Percentiles rank a stretch among this genome's conserved stretches.
Evolutionary conservation across 2,329 filamentous ascomycete species (phyloP).

Genomic region (Aspergillus pseudoterreus): DNA sequence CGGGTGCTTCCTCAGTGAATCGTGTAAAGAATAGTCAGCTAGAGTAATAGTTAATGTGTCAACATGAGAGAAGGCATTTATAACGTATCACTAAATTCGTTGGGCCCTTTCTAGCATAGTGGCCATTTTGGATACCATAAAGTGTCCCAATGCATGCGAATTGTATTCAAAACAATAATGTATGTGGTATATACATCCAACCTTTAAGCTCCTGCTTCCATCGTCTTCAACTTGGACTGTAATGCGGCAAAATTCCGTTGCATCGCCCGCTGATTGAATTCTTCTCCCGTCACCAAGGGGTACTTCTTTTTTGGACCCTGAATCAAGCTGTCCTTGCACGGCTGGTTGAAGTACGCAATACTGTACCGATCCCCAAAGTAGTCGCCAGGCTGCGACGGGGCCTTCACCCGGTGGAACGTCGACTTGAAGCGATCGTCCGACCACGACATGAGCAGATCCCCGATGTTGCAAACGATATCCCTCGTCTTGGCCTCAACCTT

Average conservation of each 20-base stretch:
- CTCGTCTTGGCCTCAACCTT: slow-evolving; percentile 54
- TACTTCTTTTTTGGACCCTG: slow-evolving; percentile 63
- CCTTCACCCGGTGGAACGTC: slow-evolving; percentile 63
- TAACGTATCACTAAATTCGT: too few species aligned
- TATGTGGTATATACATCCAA: background rate
- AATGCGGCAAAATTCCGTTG: slow-evolving; percentile 53
- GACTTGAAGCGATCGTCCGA: slow-evolving; percentile 65
- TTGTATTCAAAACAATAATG: background rate
- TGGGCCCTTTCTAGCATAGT: too few species aligned
- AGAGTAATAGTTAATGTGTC: background rate
- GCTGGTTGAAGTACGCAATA: slow-evolving; percentile 66
- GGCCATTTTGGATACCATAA: too few species aligned
- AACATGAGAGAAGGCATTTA: too few species aligned
- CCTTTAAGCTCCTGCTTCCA: slow-evolving; percentile 8
- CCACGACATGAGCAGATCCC: slow-evolving; percentile 65
- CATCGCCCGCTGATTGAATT: slow-evolving; percentile 59
- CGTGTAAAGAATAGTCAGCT: background rate
- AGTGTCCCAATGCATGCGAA: background rate
- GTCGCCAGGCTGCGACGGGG: slow-evolving; percentile 51
- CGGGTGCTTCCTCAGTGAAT: background rate
- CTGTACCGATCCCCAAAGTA: slow-evolving; percentile 61
- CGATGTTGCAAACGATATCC: slow-evolving; percentile 63
- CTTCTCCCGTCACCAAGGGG: slow-evolving; percentile 55
- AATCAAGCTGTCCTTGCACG: slow-evolving; percentile 55
- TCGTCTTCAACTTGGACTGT: slow-evolving; percentile 44